These are phyloP conservation scores for Globisporangium orthogonon DNA, from an alignment of 352 stramenopile genomes.

Conservation along the genomic window DNA sequence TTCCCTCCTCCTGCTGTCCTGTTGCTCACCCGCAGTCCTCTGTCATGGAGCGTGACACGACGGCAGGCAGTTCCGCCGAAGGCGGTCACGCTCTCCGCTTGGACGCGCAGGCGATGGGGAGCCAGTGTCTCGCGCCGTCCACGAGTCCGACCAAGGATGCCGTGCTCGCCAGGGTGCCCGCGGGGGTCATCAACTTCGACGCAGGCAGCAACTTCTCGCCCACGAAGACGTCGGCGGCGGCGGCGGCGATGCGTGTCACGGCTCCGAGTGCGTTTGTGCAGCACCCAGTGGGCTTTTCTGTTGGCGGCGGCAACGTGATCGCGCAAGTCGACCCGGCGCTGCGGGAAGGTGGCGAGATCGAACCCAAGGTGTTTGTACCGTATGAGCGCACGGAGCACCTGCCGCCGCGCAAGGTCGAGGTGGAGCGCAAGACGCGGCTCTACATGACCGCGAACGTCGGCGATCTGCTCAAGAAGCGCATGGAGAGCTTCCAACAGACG, in stretches of 20 bases:
- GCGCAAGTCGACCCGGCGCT: slow-evolving; percentile 30
- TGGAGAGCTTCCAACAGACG: slow-evolving; percentile 31
- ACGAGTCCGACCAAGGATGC: slow-evolving; percentile 49
- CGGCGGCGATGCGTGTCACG: slow-evolving; percentile 29
- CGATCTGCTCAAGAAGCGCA: slow-evolving; percentile 36
- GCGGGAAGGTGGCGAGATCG: slow-evolving; percentile 45
- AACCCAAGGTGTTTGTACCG: slow-evolving; percentile 70
- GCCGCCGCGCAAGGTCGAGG: slow-evolving; percentile 58
- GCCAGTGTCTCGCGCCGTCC: slow-evolving; percentile 34
- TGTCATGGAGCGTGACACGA: neutral
- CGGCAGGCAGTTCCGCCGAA: neutral
- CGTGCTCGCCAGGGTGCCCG: slow-evolving; percentile 14
- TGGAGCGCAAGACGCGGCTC: slow-evolving; percentile 57
- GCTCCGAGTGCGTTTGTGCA: slow-evolving; percentile 34
- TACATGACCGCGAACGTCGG: slow-evolving; percentile 45
- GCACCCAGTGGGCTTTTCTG: slow-evolving; percentile 30
- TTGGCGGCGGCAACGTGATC: slow-evolving; percentile 40
- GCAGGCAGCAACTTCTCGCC: slow-evolving; percentile 8
- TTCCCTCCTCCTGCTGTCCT: no score
- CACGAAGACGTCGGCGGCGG: slow-evolving; percentile 27
- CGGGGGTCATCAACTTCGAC: slow-evolving; percentile 58
- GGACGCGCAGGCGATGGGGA: slow-evolving; percentile 1
- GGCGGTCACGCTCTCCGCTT: neutral
- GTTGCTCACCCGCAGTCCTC: no score
- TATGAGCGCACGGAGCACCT: slow-evolving; percentile 47